Conservation (phyloP, 192 early-diverging fungal species). For the Coemansia sp. region DNA sequence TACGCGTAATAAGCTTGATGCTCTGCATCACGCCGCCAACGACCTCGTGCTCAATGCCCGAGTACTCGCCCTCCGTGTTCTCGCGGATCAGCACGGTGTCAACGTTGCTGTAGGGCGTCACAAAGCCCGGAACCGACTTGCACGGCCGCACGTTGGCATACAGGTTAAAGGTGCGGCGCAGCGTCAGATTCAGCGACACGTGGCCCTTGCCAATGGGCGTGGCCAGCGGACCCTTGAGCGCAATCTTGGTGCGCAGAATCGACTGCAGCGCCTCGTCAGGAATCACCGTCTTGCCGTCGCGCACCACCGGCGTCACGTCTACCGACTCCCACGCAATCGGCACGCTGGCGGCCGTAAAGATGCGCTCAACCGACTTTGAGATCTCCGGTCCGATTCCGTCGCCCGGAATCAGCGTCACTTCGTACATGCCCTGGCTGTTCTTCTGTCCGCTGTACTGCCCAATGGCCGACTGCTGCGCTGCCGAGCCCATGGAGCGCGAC, state of each 20-base stretch:
- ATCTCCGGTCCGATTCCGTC: constrained; percentile 99
- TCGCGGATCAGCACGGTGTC: constrained; percentile 98
- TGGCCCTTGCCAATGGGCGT: constrained; percentile 99
- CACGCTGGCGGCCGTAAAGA: constrained; percentile 86
- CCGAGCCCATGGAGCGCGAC: constrained; percentile 43
- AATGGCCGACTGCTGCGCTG: constrained; percentile 22
- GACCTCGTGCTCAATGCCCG: constrained; percentile 95
- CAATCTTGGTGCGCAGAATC: constrained; percentile 93
- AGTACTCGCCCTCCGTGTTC: constrained; percentile 99
- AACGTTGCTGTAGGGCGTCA: constrained; percentile 93
- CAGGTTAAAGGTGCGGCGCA: constrained; percentile 92
- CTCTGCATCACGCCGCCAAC: constrained; percentile 96
- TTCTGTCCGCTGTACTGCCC: constrained; percentile 40
- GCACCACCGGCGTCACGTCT: constrained; percentile 87
- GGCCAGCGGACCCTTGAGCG: constrained; percentile 94
- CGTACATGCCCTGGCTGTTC: constrained; percentile 69
- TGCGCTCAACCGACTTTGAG: constrained; percentile 82
- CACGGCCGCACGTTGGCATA: constrained; percentile 98
- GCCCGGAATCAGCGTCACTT: constrained; percentile 92
- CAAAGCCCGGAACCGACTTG: constrained; percentile 93
- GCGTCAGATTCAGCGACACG: constrained; percentile 87
- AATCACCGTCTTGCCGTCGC: constrained; percentile 89
- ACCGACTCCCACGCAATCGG: constrained; percentile 97
- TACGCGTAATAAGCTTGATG: constrained; percentile 97
- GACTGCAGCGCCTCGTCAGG: constrained; percentile 87